These are phyloP conservation scores for Metschnikowia cerradonensis DNA, from an alignment of 805 yeast genomes.

Conservation along the genomic window DNA sequence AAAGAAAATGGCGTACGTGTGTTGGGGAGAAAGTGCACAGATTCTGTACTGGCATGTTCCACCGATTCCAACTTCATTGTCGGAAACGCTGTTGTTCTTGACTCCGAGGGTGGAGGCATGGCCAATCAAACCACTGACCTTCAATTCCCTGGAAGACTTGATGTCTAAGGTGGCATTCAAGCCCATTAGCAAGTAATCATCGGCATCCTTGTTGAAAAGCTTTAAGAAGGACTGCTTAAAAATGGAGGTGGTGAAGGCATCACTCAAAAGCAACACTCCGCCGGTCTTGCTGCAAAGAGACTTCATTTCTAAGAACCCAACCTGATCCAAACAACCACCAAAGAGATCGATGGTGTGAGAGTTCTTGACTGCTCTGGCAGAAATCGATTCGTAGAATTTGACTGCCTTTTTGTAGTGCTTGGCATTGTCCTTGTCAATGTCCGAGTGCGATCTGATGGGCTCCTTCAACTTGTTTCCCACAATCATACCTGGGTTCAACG, in stretches of 20 bases:
- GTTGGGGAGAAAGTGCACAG: slow-evolving; percentile 80
- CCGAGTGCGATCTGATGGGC: slow-evolving; percentile 96
- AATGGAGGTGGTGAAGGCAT: slow-evolving; percentile 91
- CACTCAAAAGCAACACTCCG: slow-evolving; percentile 82
- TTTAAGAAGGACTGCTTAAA: slow-evolving; percentile 90
- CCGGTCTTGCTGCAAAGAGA: slow-evolving; percentile 81
- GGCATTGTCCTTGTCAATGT: slow-evolving; percentile 85
- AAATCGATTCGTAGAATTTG: slow-evolving; percentile 72
- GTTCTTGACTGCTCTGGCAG: slow-evolving; percentile 62
- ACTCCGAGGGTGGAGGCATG: slow-evolving; percentile 75
- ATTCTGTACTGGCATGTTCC: slow-evolving; percentile 86
- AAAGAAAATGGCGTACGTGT: slow-evolving; percentile 84
- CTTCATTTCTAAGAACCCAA: slow-evolving; percentile 93
- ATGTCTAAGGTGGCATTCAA: slow-evolving; percentile 87
- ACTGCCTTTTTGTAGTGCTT: slow-evolving; percentile 83
- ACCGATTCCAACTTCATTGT: slow-evolving; percentile 91
- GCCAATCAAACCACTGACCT: slow-evolving; percentile 90
- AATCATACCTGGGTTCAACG: slow-evolving; percentile 90
- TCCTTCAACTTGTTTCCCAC: slow-evolving; percentile 90
- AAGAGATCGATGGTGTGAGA: slow-evolving; percentile 85
- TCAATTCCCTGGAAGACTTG: slow-evolving; percentile 80
- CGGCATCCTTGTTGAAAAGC: slow-evolving; percentile 81
- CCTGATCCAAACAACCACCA: slow-evolving; percentile 95
- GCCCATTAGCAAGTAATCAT: slow-evolving; percentile 83
- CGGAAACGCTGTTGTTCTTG: slow-evolving; percentile 75